These are phyloP conservation scores for Plenodomus lindquistii DNA, from an alignment of 2,329 filamentous ascomycete species.

Conservation along the genomic window DNA sequence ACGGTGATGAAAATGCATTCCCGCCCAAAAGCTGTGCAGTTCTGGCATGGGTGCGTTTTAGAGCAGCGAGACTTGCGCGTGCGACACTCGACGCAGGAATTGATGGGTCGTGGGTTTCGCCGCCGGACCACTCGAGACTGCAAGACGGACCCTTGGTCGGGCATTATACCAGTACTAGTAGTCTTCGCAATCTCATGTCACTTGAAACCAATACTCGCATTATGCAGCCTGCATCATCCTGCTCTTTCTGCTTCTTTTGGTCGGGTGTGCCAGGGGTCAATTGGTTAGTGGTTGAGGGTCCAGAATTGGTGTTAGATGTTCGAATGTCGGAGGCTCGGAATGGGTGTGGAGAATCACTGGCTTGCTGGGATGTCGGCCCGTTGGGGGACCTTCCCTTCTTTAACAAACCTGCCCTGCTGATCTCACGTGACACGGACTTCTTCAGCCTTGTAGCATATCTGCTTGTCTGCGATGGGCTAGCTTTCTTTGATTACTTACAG, in stretches of 20 bases:
- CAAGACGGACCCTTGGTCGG: constrained; percentile 42
- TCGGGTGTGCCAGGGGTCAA: no score
- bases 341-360: constrained; percentile 17
- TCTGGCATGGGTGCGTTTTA: constrained; percentile 47
- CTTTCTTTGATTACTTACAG: constrained; percentile 1
- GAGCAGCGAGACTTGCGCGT: constrained; percentile 45
- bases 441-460: constrained; percentile 17
- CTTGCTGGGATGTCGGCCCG: constrained; percentile 25
- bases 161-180: no score
- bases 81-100: constrained; percentile 45
- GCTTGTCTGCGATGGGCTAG: constrained; percentile 7
- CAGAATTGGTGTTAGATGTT: constrained; percentile 3
- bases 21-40: constrained; percentile 45
- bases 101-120: constrained; percentile 45
- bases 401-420: constrained; percentile 1
- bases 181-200: constrained; percentile 24
- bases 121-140: constrained; percentile 45
- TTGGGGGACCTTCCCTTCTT: constrained; percentile 12
- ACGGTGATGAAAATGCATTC: constrained; percentile 47
- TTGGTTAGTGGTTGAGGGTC: no score
- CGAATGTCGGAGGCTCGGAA: constrained; percentile 10
- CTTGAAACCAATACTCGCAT: not conserved
- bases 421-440: constrained; percentile 11
- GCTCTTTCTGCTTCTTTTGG: not conserved
- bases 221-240: constrained; percentile 2